Conservation (phyloP, 495 filamentous ascomycete genomes). For the Geoglossum glabrum region DNA sequence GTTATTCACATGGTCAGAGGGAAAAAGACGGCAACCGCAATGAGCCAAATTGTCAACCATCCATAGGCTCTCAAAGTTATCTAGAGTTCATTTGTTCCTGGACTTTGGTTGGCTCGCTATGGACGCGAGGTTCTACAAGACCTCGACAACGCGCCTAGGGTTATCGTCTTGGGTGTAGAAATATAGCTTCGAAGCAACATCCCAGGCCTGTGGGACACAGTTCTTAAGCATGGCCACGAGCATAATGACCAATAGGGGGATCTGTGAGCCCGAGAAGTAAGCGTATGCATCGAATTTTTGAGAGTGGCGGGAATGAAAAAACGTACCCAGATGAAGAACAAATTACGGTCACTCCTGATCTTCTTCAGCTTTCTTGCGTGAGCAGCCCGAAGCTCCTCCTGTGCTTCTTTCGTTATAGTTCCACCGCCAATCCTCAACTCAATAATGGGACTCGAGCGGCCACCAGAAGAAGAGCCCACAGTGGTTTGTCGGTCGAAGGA, state of each 20-base stretch:
- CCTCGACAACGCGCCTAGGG: not conserved
- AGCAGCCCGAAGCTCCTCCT: constrained; percentile 47
- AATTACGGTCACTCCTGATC: constrained; percentile 51
- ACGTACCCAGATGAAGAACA: constrained; percentile 73
- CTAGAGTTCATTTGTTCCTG: too few species aligned
- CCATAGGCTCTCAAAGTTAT: too few species aligned
- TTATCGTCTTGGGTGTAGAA: not conserved
- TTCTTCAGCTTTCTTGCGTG: constrained; percentile 59
- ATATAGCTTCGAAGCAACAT: not conserved
- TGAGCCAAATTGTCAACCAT: too few species aligned
- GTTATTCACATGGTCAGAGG: too few species aligned
- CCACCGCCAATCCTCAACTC: constrained; percentile 27
- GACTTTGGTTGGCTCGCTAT: too few species aligned
- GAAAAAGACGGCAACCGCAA: too few species aligned
- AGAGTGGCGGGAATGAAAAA: not conserved
- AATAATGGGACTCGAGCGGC: constrained; percentile 7
- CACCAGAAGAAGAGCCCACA: constrained; percentile 6
- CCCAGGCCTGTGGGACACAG: constrained; percentile 24
- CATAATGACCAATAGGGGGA: constrained; percentile 40
- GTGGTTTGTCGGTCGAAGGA: constrained; percentile 25
- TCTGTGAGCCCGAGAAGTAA: constrained; percentile 18
- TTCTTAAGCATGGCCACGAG: constrained; percentile 42
- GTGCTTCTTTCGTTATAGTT: constrained; percentile 45
- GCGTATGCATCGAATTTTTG: constrained; percentile 12
- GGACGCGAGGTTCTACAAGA: not conserved